Base-by-base conservation (phyloP, 495 filamentous ascomycete species). In the Haplographium delicatum region DNA sequence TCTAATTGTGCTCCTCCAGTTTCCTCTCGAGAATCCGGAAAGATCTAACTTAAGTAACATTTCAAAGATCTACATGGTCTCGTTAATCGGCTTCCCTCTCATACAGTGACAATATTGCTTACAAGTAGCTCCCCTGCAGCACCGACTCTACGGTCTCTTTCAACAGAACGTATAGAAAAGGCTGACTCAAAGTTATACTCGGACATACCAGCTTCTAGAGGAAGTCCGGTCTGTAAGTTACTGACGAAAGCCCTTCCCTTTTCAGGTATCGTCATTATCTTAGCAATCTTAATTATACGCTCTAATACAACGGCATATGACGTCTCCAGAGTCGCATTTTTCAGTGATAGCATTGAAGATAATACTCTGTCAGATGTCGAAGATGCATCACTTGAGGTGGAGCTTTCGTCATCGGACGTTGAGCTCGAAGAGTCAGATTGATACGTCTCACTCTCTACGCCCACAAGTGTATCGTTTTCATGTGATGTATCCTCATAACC, bases 1-100 rank as follows among this genome's bases (percentile, higher is more conserved):
- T 10, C 73, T 62, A 37, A 74, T 73, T 1, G 60, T 73, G 46
- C 72, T 76, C 40, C 62, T 59, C 71, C 71, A 75, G 44, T 75
- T 74, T 6, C 47, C 48, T 1, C 53, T 43, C 23, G 31, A 40
- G 44, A 68, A 74, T 8, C 41, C 47, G 8, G 60, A 56, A n/a
- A 69, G 62, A n/a, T 11, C 22, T 25, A 35, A 41, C 15, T 55
- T 45, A 5, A 72, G 49, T 13, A 76, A 60, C 15, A 72, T 38
- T 27, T 74, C 68, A 48, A 72, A 74, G 0, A 67, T 68, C 72
- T 75, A 31, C 28, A 27, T 13, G 35, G 56, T 19, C 48, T 18
- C 16, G 25, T 31, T 9, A n/a, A n/a, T n/a, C n/a, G n/a, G n/a
- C 10, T 20, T n/a, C 25, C 44, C 8, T 15, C 9, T 8, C 13